Evolutionary conservation across 768 basidiomycete species (phyloP).

Genomic region (Coprinopsis marcescibilis): DNA sequence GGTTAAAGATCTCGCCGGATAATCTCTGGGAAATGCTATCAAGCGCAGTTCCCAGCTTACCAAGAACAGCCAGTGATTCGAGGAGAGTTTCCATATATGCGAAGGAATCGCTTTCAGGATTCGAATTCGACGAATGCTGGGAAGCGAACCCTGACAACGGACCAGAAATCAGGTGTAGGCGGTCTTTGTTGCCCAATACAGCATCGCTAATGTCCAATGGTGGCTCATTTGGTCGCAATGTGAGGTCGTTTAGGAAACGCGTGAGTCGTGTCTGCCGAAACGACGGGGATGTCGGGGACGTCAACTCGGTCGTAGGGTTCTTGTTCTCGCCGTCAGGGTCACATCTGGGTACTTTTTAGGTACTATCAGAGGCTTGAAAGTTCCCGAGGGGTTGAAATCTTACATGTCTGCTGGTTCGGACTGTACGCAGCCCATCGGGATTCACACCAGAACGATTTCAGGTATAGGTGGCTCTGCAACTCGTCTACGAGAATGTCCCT

Average conservation of each 20-base stretch:
- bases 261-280: conserved; percentile 46
- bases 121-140: conserved; percentile 29
- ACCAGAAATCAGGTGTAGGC: conserved; percentile 5
- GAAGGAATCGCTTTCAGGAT: conserved; percentile 92
- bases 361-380: conserved; percentile 1
- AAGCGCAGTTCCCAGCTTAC: conserved; percentile 77
- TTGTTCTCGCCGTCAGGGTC: conserved; percentile 42
- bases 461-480: conserved; percentile 93
- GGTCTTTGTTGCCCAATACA: conserved; percentile 16
- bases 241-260: conserved; percentile 59
- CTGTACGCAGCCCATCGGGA: conserved; percentile 83
- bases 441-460: conserved; percentile 96
- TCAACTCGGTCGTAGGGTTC: conserved; percentile 23
- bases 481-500: conserved; percentile 94
- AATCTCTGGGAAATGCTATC: conserved; percentile 83
- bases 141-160: conserved; percentile 11
- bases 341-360: conserved; percentile 53
- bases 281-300: conserved; percentile 34
- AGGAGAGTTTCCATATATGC: conserved; percentile 87
- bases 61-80: conserved; percentile 89
- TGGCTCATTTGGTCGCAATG: conserved; percentile 71
- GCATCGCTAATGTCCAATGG: conserved; percentile 58
- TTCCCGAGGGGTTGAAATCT: conserved; percentile 23
- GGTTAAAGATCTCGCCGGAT: conserved; percentile 71
- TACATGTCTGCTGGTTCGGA: conserved; percentile 73